phyloP scores from a whole-genome alignment of 306 rosid genomes.

The Myrica gale region DNA sequence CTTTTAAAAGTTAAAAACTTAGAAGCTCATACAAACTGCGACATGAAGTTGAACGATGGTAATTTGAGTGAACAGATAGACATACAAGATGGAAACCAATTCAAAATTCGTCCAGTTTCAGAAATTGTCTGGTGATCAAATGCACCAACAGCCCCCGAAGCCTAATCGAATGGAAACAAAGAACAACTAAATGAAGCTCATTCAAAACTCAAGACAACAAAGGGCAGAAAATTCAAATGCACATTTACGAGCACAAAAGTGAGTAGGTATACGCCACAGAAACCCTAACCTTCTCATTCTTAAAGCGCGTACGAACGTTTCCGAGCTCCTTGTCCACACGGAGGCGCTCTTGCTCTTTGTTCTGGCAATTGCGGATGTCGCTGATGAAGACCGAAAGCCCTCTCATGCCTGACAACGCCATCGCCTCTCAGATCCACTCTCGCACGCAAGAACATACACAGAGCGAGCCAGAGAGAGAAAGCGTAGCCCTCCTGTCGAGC shows the following conservation, averaged over 20 bases:
- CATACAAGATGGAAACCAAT: not conserved
- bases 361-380: slow-evolving; percentile 94
- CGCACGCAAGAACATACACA: not conserved
- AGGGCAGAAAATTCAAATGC: not conserved
- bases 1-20: not conserved
- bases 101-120: not conserved
- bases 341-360: slow-evolving; percentile 94
- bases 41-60: slow-evolving; percentile 2
- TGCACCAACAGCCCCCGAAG: slow-evolving; percentile 1
- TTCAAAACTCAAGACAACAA: not conserved
- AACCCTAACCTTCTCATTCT: slow-evolving; percentile 93
- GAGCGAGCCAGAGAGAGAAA: slow-evolving; percentile 12
- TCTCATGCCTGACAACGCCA: slow-evolving; percentile 99
- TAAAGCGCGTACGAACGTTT: slow-evolving; percentile 95
- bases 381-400: slow-evolving; percentile 98
- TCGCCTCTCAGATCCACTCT: slow-evolving; percentile 65
- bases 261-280: not conserved
- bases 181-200: slow-evolving; percentile 2
- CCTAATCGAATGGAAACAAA: not conserved
- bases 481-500: slow-evolving; percentile 26
- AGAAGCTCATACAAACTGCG: not conserved
- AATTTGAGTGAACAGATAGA: not conserved
- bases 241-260: not conserved
- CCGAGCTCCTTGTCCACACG: slow-evolving; percentile 99
- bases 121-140: slow-evolving; percentile 1